Evolutionary conservation across 192 early-diverging fungal species (phyloP).

Genomic region (Allomyces arbusculus): DNA sequence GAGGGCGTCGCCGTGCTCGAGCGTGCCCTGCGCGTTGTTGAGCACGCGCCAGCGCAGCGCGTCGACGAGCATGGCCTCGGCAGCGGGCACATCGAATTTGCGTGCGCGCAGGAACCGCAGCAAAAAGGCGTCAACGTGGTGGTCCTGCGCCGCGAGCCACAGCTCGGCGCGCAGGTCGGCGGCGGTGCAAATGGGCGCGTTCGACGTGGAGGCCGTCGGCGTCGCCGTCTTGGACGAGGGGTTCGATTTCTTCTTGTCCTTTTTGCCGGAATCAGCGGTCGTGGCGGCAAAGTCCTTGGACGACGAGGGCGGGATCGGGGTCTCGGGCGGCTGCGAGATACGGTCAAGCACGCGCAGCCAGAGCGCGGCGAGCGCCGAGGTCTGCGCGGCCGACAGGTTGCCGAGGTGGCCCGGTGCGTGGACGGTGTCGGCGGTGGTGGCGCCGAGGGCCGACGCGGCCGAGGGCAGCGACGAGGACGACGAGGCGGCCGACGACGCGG

Average conservation of each 20-base stretch:
- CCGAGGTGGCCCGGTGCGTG: background rate
- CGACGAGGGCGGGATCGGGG: background rate
- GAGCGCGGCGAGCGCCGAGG: background rate
- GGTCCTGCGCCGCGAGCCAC: conserved; percentile 34
- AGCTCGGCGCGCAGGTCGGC: conserved; percentile 30
- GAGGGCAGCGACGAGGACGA: background rate
- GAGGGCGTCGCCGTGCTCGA: conserved; percentile 30
- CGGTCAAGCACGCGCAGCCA: background rate
- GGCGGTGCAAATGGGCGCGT: background rate
- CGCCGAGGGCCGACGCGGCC: background rate
- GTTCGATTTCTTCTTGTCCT: background rate
- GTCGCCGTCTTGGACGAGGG: background rate
- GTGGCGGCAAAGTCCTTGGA: too few species aligned
- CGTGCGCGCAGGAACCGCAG: conserved; percentile 69
- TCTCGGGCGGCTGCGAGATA: background rate
- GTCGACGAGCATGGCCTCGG: conserved; percentile 45
- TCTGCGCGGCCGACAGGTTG: conserved; percentile 1
- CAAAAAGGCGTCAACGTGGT: conserved; percentile 52
- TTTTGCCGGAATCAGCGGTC: too few species aligned
- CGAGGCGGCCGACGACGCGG: background rate
- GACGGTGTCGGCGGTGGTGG: too few species aligned
- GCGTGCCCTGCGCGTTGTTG: conserved; percentile 26
- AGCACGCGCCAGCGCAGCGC: conserved; percentile 55
- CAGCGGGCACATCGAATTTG: conserved; percentile 66
- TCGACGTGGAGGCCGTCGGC: background rate